Evolutionary conservation across 2,329 filamentous ascomycete genomes (phyloP), one percentile per base, ranked within the genome.

Genomic region (Graphilbum fragrans): DNA sequence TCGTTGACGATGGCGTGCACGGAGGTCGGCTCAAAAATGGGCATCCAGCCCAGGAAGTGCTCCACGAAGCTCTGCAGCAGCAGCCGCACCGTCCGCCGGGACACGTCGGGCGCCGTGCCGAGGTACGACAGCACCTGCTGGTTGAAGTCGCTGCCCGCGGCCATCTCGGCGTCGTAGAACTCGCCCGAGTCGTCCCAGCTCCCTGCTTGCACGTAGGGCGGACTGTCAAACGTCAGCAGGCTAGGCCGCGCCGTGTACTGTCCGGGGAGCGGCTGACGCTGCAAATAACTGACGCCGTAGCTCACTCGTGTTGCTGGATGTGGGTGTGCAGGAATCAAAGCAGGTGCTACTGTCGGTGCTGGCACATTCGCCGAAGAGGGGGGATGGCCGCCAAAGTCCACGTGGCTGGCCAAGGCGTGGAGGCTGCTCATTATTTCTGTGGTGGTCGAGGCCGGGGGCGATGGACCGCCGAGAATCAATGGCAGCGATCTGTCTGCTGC

Each of bases 171-270:
- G n/a, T 41, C 41, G 32, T 46, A 46, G 27, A 48, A 46, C 17
- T 40, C 46, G 36, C 37, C 37, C 17, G 38, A 39, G 35, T 48
- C 46, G 37, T 48, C 44, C 29, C 42, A 48, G 44, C 46, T 46
- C 25, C 41, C 43, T 9, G n/a, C 31, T 6, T 6, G 9, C 31
- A 32, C 8, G 16, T n/a, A 12, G 9, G 8, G 10, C 5, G 9
- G 31, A 16, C 10, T 32, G 31, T 32, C 21, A 31, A 18, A 38
- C 11, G 31, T 23, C 22, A 27, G 18, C 36, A 27, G 36, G 4
- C 4, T 27, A 17, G 17, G 19, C 22, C 4, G 12, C 20, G 8
- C 35, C 25, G 8, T 7, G 25, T 27, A 27, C 25, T 27, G 8
- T 27, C 8, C 25, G 25, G 25, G 25, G 8, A 12, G 25, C 25